Evolutionary conservation across 75 land plant species (phyloP), one percentile per base, ranked within the genome.

Genomic region (Sequoiadendron giganteum): DNA sequence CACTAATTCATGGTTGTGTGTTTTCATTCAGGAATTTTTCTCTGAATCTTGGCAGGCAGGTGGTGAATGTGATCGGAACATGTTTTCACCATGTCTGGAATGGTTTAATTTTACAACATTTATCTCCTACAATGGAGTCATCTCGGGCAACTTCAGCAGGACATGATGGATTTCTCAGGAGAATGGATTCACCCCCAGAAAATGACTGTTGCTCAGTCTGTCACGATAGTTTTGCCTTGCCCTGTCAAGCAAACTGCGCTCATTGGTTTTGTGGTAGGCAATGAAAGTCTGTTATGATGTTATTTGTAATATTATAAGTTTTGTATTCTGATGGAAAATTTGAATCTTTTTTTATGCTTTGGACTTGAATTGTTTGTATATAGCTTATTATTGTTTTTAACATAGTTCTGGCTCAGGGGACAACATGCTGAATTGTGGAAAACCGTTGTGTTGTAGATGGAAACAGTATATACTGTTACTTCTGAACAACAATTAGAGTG

Each of bases 211-310:
- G 99, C 87, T 93, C 98, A 3, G 83, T 97, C 19, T 97, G 99
- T 87, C 96, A 94, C 88, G 95, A 91, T 75, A 68, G 83, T 42
- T 95, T 94, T 86, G 91, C 87, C 56, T 39, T 93, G 82, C 95
- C 98, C 79, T 95, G 95, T 85, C 98, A 97, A 86, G 96, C 98
- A 48, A 97, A 95, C 79, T 97, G 98, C 90, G 95, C 99, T 83
- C 99, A 97, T 87, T 97, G 99, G 99, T 97, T 97, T 87, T 97
- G 99, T 92, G 98, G 99, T 96, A 52, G 38, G 89, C 32, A 47
- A n/a, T n/a, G n/a, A 14, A n/a, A 47, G 4, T 47, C 15, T 34
- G n/a, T 45, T n/a, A 82, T 28, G 54, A 10, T 45, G 32, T 47
- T 11, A 43, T 14, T 1, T 52, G 13, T 52, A 52, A 52, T 7